Evolutionary conservation across 768 basidiomycete genomes (phyloP).

Genomic region (Terana coerulea): DNA sequence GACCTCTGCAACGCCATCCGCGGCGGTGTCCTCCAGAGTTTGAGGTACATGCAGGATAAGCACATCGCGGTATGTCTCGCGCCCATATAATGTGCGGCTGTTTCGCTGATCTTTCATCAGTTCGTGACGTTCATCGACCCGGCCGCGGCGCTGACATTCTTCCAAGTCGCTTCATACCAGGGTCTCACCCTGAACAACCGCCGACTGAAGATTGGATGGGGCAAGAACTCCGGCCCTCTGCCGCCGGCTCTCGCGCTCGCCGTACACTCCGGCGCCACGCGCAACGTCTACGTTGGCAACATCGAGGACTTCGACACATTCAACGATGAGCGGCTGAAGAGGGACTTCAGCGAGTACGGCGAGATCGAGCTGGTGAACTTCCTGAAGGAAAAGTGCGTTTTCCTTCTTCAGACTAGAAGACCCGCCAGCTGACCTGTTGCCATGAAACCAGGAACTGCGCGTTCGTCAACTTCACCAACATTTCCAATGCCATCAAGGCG

Average conservation of each 20-base stretch:
- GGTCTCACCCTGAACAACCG: constrained; percentile 91
- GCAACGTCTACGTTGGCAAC: constrained; percentile 95
- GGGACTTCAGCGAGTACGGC: constrained; percentile 94
- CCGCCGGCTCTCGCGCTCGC: constrained; percentile 81
- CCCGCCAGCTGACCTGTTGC: neutral
- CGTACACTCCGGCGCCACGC: constrained; percentile 88
- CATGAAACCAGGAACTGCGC: constrained; percentile 92
- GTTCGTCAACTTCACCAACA: constrained; percentile 94
- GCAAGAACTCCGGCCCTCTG: constrained; percentile 89
- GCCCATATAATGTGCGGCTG: constrained; percentile 1
- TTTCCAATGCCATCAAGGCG: constrained; percentile 96
- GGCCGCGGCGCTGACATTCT: constrained; percentile 89
- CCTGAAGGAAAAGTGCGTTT: constrained; percentile 83
- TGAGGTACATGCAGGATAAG: constrained; percentile 95
- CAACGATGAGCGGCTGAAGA: constrained; percentile 83
- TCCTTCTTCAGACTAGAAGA: neutral
- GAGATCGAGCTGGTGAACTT: constrained; percentile 98
- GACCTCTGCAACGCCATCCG: constrained; percentile 96
- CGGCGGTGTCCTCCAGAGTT: constrained; percentile 94
- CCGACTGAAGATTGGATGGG: constrained; percentile 96
- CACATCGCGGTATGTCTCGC: constrained; percentile 75
- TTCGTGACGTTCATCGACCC: constrained; percentile 97
- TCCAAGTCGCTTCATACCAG: constrained; percentile 85
- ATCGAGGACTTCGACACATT: constrained; percentile 95
- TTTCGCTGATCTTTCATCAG: constrained; percentile 32